Conservation (phyloP, 1,284 basidiomycete genomes). For the Fomitopsis pinicola region DNA sequence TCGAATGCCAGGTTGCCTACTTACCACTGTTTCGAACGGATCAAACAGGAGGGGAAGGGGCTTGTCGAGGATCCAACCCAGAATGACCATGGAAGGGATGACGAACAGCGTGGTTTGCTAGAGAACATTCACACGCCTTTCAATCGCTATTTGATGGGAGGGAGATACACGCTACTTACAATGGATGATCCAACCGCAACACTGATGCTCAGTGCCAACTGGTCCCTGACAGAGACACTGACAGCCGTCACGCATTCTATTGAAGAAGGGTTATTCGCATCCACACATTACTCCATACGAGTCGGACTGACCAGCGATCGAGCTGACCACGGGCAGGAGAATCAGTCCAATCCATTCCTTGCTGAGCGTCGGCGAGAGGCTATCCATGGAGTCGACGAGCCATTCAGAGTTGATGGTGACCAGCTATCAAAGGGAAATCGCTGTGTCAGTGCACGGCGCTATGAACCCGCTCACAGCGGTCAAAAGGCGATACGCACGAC, state of each 20-base stretch:
- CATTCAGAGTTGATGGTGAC: constrained; percentile 78
- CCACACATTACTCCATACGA: constrained; percentile 2
- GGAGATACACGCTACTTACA: constrained; percentile 38
- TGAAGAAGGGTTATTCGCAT: not conserved
- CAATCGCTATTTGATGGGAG: not conserved
- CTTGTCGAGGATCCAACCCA: constrained; percentile 67
- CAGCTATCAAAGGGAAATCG: constrained; percentile 31
- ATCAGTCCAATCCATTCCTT: constrained; percentile 85
- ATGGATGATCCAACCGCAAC: constrained; percentile 91
- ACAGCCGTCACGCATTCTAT: constrained; percentile 73
- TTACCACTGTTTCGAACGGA: constrained; percentile 71
- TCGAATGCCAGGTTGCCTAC: not conserved
- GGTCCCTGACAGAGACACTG: constrained; percentile 78
- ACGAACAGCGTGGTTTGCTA: constrained; percentile 90
- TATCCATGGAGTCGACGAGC: constrained; percentile 77
- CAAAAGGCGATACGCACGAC: constrained; percentile 41
- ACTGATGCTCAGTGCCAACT: constrained; percentile 68
- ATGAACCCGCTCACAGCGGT: not conserved
- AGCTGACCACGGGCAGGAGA: constrained; percentile 81
- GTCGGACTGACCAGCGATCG: constrained; percentile 57
- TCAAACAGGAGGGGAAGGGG: constrained; percentile 76
- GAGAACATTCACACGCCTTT: not conserved
- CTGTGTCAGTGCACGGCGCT: not conserved
- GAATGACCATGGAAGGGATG: constrained; percentile 68
- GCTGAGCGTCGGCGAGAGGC: constrained; percentile 54